These are phyloP conservation scores for Poteriospumella lacustris DNA, from an alignment of 108 stramenopile species.

Conservation along the genomic window DNA sequence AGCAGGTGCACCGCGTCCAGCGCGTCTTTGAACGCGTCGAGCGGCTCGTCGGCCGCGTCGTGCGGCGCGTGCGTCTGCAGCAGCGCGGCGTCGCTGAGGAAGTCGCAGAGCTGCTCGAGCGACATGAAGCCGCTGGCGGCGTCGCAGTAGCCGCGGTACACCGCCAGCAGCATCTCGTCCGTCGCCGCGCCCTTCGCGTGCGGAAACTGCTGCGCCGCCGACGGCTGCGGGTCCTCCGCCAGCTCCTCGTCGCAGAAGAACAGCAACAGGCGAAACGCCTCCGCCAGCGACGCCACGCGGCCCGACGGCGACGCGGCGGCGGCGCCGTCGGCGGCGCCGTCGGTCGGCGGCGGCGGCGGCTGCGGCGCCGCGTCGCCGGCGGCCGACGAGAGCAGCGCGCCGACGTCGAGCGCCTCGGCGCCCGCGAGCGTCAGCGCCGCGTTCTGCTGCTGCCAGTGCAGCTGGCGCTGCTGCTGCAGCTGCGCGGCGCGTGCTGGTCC, in stretches of 20 bases:
- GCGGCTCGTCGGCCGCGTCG: not conserved
- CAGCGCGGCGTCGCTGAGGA: not conserved
- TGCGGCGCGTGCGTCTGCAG: slow-evolving; percentile 24
- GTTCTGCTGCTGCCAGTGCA: not conserved
- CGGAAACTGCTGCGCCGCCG: not conserved
- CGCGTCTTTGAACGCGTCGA: not conserved
- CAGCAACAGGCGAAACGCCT: not conserved
- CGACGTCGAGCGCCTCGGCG: not conserved
- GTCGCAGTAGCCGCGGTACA: slow-evolving; percentile 14
- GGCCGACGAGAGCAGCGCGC: not conserved
- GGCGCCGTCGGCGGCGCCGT: not conserved
- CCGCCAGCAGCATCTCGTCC: not conserved
- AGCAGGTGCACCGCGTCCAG: slow-evolving; percentile 14
- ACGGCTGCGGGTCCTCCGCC: not conserved
- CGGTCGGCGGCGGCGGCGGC: not conserved
- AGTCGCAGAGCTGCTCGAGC: slow-evolving; percentile 15
- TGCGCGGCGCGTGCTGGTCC: no score
- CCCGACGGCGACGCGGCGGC: not conserved
- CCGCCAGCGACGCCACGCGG: not conserved
- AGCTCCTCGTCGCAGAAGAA: slow-evolving; percentile 26
- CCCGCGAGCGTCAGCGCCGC: not conserved
- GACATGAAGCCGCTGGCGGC: slow-evolving; percentile 14
- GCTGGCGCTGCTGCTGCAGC: not conserved
- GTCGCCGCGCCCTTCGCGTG: not conserved
- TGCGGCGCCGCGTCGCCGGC: not conserved